Base-by-base conservation (phyloP, 768 basidiomycete species). In the Collybia mongolica region DNA sequence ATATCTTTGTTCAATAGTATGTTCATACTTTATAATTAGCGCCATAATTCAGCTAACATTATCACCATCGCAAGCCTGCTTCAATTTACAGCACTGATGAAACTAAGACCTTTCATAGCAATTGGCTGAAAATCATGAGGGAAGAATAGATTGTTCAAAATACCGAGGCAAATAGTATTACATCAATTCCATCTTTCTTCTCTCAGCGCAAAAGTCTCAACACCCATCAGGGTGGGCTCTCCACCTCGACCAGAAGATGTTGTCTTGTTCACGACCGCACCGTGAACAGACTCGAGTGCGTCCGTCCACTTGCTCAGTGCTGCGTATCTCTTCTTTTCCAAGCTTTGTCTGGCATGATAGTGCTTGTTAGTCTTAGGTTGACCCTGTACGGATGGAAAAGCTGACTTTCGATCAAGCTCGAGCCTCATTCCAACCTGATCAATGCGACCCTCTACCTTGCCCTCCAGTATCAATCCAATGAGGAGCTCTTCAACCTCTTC, bases 351-450 rank as follows among this genome's bases (percentile, higher is more conserved):
- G 46, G 15, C 3, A 38, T 18, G 20, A 48, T 29, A 2, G 32
- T 45, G 41, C 52, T 18, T 9, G 48, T 37, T 22, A 41, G n/a
- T 50, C 32, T 49, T 51, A 36, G 17, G 9, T 12, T 3, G 15
- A 22, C 28, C 44, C 17, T 3, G 19, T 37, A 41, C 29, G 32
- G 29, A 71, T 69, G 39, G 41, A 79, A 45, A 46, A 20, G 75
- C 84, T 52, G 49, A 92, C 90, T 93, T 86, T 64, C 84, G 76
- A 59, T 96, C 94, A 35, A 99, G 75, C 61, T 98, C 93, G 14
- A 99, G 76, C 47, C 92, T 77, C 80, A 94, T 94, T 32, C 90
- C 84, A 35, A 97, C 93, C 71, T 99, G 97, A 69, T 99, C 96
- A 62, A 99, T 98, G 56, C 86, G 81, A 9, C 97, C 97, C 58